Conservation (phyloP, 148 eudicot genomes). For the Amaranthus hypochondriacus region DNA sequence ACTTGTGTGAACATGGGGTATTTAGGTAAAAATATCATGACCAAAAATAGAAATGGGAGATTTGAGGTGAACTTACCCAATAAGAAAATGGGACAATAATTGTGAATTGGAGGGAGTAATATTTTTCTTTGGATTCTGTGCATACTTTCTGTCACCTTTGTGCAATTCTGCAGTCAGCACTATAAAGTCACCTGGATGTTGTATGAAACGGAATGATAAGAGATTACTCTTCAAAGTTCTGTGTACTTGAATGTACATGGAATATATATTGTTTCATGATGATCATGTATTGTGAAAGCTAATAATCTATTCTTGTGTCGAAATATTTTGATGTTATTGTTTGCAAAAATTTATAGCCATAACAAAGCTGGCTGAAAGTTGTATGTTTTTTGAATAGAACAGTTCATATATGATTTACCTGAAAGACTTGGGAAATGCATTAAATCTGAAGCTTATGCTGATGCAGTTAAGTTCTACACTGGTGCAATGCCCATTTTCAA, state of each 20-base stretch:
- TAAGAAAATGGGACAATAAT: no score
- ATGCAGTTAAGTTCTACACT: slow-evolving; percentile 92
- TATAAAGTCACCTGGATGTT: background rate
- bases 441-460: slow-evolving; percentile 93
- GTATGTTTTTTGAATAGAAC: slow-evolving; percentile 49
- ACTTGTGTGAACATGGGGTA: no score
- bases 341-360: background rate
- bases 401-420: slow-evolving; percentile 98
- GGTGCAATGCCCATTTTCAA: slow-evolving; percentile 99
- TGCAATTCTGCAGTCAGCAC: background rate
- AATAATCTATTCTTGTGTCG: slow-evolving; percentile 11
- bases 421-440: slow-evolving; percentile 91
- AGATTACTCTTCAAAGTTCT: background rate
- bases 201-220: background rate
- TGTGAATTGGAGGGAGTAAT: no score
- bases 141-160: background rate
- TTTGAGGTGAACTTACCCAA: no score
- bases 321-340: background rate
- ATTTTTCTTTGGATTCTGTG: background rate
- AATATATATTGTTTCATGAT: background rate
- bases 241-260: slow-evolving; percentile 2
- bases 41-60: no score
- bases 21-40: no score
- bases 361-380: slow-evolving; percentile 10
- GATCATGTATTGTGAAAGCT: background rate